phyloP scores from a whole-genome alignment of 2,329 filamentous ascomycete genomes.

The Aurifilum marmelostoma region DNA sequence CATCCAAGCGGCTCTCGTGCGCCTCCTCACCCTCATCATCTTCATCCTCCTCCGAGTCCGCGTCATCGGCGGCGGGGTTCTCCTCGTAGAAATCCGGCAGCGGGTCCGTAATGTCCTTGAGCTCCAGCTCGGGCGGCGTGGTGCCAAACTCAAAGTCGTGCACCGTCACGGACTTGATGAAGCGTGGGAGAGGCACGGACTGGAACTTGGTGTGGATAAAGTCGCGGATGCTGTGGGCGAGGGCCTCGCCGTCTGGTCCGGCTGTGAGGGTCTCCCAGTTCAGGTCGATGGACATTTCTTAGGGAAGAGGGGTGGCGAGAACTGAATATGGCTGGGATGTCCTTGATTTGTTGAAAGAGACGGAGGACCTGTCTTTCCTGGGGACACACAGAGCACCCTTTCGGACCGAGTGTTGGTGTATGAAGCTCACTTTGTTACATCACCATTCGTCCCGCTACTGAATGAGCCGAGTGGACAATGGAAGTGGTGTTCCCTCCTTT shows the following conservation, averaged over 20 bases:
- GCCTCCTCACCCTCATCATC: slow-evolving; percentile 40
- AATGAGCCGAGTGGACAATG: too few species aligned
- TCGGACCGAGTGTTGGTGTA: not conserved
- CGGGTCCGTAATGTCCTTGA: slow-evolving; percentile 97
- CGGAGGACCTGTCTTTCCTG: too few species aligned
- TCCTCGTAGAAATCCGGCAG: slow-evolving; percentile 96
- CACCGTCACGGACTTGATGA: slow-evolving; percentile 94
- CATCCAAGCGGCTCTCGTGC: slow-evolving; percentile 32
- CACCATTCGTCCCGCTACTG: too few species aligned
- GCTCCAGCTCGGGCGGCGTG: slow-evolving; percentile 80
- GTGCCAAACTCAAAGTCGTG: slow-evolving; percentile 92
- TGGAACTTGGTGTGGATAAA: slow-evolving; percentile 98
- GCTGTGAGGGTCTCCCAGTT: slow-evolving; percentile 93
- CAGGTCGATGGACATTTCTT: slow-evolving; percentile 92
- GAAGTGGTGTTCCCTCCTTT: not conserved
- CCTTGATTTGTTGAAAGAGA: not conserved
- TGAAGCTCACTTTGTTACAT: not conserved
- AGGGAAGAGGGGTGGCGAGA: too few species aligned
- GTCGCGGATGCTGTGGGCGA: slow-evolving; percentile 83
- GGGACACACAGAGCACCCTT: too few species aligned
- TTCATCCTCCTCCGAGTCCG: slow-evolving; percentile 55
- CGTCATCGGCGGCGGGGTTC: slow-evolving; percentile 65
- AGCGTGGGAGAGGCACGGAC: slow-evolving; percentile 84
- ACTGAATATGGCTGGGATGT: too few species aligned
- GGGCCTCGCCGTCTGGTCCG: slow-evolving; percentile 81